Evolutionary conservation across 1,139 yeast species (phyloP), one percentile per base, ranked within the genome.

Genomic region (Yamadazyma membranifaciens): DNA sequence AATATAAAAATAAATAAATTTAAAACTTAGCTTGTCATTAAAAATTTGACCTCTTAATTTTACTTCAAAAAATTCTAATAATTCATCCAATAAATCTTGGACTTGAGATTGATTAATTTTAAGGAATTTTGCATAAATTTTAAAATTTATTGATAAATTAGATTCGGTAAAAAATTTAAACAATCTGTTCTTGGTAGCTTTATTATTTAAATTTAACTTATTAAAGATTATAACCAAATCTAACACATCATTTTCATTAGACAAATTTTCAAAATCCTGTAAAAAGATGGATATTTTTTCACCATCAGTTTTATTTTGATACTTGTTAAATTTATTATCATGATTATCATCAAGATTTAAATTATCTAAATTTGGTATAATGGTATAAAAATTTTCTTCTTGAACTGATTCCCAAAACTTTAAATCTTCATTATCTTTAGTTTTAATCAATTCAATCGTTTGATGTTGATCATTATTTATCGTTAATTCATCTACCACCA

Each of bases 101-200:
- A 85, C 65, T 26, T 66, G 59, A 1, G 61, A 64, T 33, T 72
- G 67, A 48, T 81, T 77, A 9, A 81, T 74, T 15, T 85, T 87
- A 36, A 88, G 62, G 56, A 88, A 85, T 43, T 95, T 72, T 1
- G 86, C 79, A 57, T 78, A 84, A 41, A 67, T 71, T 43, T 64
- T 70, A 22, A 73, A 61, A 44, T 68, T 75, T 9, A 68, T 64
- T 37, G 73, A 57, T 34, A 75, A 76, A 35, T 65, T 63, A n/a
- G 73, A 63, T 34, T 70, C 75, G 2, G 74, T 65, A 44, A 87
- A 75, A 52, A 79, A 80, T 43, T 72, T 75, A 42, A 80, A 54
- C 4, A 89, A 57, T 49, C 88, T 66, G 45, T 81, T 76, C 37
- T 75, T 75, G 1, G 95, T 81, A 0, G 95, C 91, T 56, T 84